phyloP scores from a whole-genome alignment of 2,329 filamentous ascomycete genomes.

The Monilinia polystroma region DNA sequence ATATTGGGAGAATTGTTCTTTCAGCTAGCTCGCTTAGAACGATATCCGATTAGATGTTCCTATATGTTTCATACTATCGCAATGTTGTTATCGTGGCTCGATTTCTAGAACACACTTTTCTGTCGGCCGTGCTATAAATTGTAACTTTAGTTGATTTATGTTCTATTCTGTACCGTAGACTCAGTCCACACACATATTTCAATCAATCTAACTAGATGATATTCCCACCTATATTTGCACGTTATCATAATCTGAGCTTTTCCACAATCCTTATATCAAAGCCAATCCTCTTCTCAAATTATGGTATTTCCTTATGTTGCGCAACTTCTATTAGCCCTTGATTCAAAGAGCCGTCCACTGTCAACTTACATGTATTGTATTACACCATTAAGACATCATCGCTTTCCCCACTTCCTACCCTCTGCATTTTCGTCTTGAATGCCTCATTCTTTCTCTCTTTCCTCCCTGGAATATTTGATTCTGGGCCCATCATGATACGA shows the following conservation, averaged over 20 bases:
- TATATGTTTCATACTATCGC: no score
- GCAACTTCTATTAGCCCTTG: not conserved
- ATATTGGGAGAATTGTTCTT: no score
- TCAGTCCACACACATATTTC: no score
- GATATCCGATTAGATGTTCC: no score
- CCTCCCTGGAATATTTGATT: constrained; percentile 23
- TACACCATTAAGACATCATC: not conserved
- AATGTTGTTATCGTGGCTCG: no score
- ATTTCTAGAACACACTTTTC: no score
- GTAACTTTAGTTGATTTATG: no score
- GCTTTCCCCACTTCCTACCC: not conserved
- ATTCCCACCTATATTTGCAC: not conserved
- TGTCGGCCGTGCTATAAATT: no score
- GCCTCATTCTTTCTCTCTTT: constrained; percentile 17
- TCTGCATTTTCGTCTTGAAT: constrained; percentile 1
- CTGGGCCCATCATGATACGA: constrained; percentile 23
- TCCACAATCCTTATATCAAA: not conserved
- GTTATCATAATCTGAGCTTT: not conserved
- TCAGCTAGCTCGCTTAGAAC: no score
- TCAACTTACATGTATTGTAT: not conserved
- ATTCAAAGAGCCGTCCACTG: not conserved
- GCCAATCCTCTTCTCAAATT: not conserved
- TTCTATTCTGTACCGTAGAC: no score
- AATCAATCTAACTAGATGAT: no score
- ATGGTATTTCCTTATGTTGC: not conserved